Evolutionary conservation across 176 grass and related monocot genomes (phyloP).

Genomic region (Musa troglodytarum): DNA sequence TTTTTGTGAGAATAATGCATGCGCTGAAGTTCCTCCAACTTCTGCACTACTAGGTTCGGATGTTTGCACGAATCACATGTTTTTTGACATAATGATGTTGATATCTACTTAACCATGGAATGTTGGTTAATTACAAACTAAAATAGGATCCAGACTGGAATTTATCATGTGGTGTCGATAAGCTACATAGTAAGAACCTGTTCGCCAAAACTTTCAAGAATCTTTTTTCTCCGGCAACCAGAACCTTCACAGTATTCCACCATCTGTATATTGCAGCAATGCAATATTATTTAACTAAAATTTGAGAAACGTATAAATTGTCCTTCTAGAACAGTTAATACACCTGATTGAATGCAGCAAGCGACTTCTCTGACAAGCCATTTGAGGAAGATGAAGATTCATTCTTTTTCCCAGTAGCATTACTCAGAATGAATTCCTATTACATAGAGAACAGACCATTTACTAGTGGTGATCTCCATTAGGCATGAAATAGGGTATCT

Average conservation of each 20-base stretch:
- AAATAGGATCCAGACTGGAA: conserved; percentile 21
- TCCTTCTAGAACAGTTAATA: conserved; percentile 15
- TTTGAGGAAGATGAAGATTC: conserved; percentile 44
- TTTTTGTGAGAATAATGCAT: conserved; percentile 45
- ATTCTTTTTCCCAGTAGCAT: conserved; percentile 44
- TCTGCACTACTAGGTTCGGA: conserved; percentile 44
- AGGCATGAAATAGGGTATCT: conserved; percentile 9
- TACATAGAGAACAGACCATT: conserved; percentile 15
- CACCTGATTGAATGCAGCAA: conserved; percentile 82
- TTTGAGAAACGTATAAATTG: conserved; percentile 1
- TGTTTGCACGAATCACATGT: conserved; percentile 85
- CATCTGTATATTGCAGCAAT: conserved; percentile 35
- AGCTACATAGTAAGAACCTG: conserved; percentile 26
- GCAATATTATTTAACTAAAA: conserved; percentile 16
- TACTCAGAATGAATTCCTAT: conserved; percentile 92
- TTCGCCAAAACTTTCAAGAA: conserved; percentile 85
- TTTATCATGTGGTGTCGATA: neutral
- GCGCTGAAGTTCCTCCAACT: conserved; percentile 48
- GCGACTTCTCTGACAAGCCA: conserved; percentile 50
- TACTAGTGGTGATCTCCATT: conserved; percentile 7
- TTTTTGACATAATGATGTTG: conserved; percentile 62
- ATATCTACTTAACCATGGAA: conserved; percentile 43
- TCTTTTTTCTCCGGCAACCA: conserved; percentile 59
- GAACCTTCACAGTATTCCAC: conserved; percentile 86
- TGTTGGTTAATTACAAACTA: conserved; percentile 16